Conservation (phyloP, 1,284 basidiomycete species). For the Trichosporon coremiiforme region DNA sequence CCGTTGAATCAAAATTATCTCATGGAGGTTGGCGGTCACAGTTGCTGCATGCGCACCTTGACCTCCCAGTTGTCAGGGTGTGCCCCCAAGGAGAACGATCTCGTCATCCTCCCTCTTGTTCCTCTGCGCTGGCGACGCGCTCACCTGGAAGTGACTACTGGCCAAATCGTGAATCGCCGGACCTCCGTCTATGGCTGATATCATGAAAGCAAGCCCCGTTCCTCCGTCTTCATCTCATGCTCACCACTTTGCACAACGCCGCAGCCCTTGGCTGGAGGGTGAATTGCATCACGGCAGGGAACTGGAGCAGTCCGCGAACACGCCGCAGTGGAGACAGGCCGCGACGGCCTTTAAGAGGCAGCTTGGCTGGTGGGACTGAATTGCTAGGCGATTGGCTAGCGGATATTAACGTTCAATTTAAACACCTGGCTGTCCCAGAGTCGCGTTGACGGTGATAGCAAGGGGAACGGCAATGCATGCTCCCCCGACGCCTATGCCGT, state of each 20-base stretch:
- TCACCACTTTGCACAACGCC: conserved; percentile 1
- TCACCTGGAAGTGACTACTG: neutral
- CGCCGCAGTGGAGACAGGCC: neutral
- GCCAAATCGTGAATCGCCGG: neutral
- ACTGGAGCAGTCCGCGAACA: neutral
- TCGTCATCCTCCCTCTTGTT: neutral
- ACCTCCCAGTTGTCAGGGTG: neutral
- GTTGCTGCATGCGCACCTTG: neutral
- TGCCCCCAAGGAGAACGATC: conserved; percentile 1
- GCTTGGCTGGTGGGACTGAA: conserved; percentile 7
- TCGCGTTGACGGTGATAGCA: neutral
- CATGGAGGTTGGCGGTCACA: neutral
- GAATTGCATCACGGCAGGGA: conserved; percentile 16
- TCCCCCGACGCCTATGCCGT: neutral
- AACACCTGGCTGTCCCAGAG: neutral
- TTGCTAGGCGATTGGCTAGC: conserved; percentile 16
- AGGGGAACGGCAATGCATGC: neutral
- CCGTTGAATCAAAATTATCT: too few relatives aligned
- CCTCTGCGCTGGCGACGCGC: neutral
- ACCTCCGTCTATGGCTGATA: neutral
- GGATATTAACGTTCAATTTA: conserved; percentile 12
- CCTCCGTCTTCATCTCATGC: neutral
- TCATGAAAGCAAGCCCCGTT: neutral
- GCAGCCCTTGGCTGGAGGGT: neutral
- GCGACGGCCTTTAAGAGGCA: neutral